Evolutionary conservation across 257 asterid species (phyloP), one percentile per base, ranked within the genome.

Genomic region (Lycium barbarum): DNA sequence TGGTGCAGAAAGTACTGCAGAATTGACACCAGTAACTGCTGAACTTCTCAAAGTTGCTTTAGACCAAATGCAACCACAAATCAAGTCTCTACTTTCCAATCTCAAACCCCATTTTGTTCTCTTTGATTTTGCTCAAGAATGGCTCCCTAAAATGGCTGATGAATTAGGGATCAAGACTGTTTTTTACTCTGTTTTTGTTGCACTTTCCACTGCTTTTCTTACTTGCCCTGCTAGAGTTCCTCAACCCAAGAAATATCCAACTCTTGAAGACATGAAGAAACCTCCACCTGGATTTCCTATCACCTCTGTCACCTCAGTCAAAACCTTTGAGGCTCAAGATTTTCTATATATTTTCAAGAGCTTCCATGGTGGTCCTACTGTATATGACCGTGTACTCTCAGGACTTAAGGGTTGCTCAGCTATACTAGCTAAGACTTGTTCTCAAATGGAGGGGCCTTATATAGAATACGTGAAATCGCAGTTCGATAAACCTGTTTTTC

Each of bases 101-200:
- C 88, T 88, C 15, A 87, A 87, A 67, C 93, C 95, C 82, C 91
- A 92, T 83, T 88, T 92, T 33, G 90, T 92, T n/a, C 36, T 92
- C 14, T 92, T 92, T 47, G 93, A 92, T 73, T 92, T 90, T 62
- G 91, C 93, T 0, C 95, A 92, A 81, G 89, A 90, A n/a, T 90
- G 95, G 93, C 91, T 92, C 12, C 93, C 93, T 5, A 71, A 85
- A 20, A 35, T 92, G 66, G 93, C 92, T 9, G 74, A 80, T 35
- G 88, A 88, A 17, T 26, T 90, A 3, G 93, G 95, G 13, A 90
- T 90, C 83, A 83, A 86, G 43, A 85, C 95, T 1, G 82, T 87
- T 2, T 90, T 79, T 65, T 90, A 79, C 84, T 90, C 93, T 6
- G 93, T 90, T 1, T 88, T 90, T 20, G 83, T 85, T 6, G 89